phyloP scores from a whole-genome alignment of 768 basidiomycete genomes.

The Scleroderma bovista region DNA sequence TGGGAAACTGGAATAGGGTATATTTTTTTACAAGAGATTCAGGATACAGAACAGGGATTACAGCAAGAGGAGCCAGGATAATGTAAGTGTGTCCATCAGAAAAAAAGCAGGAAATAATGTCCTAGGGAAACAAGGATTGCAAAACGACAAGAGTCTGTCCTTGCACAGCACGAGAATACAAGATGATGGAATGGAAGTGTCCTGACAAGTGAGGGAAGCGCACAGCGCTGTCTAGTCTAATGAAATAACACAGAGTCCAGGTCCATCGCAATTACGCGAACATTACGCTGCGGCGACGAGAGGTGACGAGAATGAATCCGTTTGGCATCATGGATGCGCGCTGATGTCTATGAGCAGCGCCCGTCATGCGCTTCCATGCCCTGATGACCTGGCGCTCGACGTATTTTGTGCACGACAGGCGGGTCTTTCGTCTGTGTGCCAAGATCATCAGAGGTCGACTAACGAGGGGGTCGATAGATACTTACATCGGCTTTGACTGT shows the following conservation, averaged over 20 bases:
- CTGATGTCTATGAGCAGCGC: slow-evolving; percentile 43
- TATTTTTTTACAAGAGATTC: no score
- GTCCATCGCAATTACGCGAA: slow-evolving; percentile 21
- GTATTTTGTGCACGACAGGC: slow-evolving; percentile 36
- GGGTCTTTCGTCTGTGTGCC: slow-evolving; percentile 16
- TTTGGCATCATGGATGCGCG: slow-evolving; percentile 45
- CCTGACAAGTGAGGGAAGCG: slow-evolving; percentile 6
- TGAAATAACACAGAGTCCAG: slow-evolving; percentile 25
- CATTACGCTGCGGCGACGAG: slow-evolving; percentile 47
- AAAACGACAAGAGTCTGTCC: slow-evolving; percentile 1
- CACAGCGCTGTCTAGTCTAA: slow-evolving; percentile 11
- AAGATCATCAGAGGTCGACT: neutral
- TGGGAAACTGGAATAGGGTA: no score
- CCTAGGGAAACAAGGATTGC: slow-evolving; percentile 1
- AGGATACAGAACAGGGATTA: no score
- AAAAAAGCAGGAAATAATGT: slow-evolving; percentile 1
- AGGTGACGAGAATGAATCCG: slow-evolving; percentile 59
- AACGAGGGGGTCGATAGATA: neutral
- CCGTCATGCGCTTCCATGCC: slow-evolving; percentile 59
- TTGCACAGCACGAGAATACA: neutral
- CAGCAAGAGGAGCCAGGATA: no score
- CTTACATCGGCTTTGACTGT: slow-evolving; percentile 23
- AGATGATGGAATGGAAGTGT: neutral
- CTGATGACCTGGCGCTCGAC: slow-evolving; percentile 55
- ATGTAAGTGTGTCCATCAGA: neutral